Conservation (phyloP, 306 rosid genomes). For the Prunus padus region DNA sequence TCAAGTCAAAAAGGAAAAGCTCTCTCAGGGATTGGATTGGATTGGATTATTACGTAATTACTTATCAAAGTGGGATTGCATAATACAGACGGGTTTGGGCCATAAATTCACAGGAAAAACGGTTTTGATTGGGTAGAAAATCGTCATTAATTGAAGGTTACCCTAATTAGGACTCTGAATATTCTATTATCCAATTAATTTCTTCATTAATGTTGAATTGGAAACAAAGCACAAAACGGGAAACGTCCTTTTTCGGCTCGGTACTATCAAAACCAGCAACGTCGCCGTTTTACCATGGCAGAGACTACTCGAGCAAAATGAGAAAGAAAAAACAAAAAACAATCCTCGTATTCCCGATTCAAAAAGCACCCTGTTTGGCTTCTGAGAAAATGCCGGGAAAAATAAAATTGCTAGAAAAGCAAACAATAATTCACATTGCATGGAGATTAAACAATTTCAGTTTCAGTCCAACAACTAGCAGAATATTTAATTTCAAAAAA, state of each 20-base stretch:
- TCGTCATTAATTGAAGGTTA: slow-evolving; percentile 12
- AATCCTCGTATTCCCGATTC: not conserved
- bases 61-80: not conserved
- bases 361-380: not conserved
- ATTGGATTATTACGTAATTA: not conserved
- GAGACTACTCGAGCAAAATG: not conserved
- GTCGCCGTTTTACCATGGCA: slow-evolving; percentile 4
- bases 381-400: slow-evolving; percentile 25
- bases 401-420: not conserved
- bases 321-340: not conserved
- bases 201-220: not conserved
- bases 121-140: slow-evolving; percentile 16
- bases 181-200: slow-evolving; percentile 16
- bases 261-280: not conserved
- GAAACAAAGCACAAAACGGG: slow-evolving; percentile 11
- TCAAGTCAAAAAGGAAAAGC: slow-evolving; percentile 23
- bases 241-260: slow-evolving; percentile 1
- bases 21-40: slow-evolving; percentile 16
- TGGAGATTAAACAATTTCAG: not conserved
- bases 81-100: not conserved
- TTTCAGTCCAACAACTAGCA: no score
- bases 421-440: not conserved
- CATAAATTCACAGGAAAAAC: not conserved
- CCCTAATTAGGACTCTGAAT: slow-evolving; percentile 13
- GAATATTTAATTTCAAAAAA: not conserved